These are phyloP conservation scores for Nicotiana undulata DNA, from an alignment of 257 asterid genomes.

Conservation along the genomic window DNA sequence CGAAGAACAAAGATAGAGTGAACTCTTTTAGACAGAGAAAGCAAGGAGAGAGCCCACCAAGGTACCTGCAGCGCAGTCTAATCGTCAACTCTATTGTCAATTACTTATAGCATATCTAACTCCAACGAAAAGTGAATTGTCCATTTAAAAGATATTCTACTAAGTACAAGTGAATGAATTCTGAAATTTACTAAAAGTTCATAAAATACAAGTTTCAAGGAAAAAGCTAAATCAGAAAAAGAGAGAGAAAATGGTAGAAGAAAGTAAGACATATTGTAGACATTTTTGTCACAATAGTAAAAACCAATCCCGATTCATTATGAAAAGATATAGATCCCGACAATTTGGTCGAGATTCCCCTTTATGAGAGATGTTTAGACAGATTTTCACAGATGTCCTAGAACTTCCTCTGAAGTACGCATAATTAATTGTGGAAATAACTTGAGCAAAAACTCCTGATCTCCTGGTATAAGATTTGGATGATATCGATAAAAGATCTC, in stretches of 20 bases:
- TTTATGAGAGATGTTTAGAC: not conserved
- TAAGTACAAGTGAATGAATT: not conserved
- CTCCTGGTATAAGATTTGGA: not conserved
- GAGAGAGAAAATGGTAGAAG: not conserved
- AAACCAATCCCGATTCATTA: not conserved
- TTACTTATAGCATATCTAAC: not conserved
- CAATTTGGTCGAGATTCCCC: not conserved
- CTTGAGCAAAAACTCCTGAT: not conserved
- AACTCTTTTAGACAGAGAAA: conserved; percentile 74
- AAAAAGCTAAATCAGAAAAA: not conserved
- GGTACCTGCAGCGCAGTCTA: conserved; percentile 62
- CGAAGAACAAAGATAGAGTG: conserved; percentile 96
- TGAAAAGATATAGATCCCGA: not conserved
- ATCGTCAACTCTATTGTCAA: not conserved
- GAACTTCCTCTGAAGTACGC: not conserved
- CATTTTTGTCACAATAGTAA: not conserved
- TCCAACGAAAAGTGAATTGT: not conserved
- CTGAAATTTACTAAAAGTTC: not conserved
- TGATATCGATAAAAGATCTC: not conserved
- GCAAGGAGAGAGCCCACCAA: conserved; percentile 93
- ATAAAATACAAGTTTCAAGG: not conserved
- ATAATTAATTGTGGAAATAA: not conserved
- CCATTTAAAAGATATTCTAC: not conserved
- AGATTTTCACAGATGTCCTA: not conserved
- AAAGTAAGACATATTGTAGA: not conserved